Evolutionary conservation across 192 early-diverging fungal species (phyloP).

Genomic region (Geosiphon pyriformis): DNA sequence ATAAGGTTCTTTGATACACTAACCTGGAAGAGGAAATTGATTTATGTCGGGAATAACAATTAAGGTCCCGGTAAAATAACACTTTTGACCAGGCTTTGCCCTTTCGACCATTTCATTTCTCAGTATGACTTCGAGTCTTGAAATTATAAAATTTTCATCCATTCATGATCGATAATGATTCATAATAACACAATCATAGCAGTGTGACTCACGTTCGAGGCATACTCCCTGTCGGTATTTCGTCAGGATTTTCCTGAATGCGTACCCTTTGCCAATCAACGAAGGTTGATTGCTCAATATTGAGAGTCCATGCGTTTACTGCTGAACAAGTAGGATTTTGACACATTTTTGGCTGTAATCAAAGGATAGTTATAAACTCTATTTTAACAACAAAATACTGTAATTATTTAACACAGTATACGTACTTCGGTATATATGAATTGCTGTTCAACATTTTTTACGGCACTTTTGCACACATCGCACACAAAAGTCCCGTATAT

Average conservation of each 20-base stretch:
- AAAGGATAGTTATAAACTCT: conserved; percentile 21
- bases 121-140: conserved; percentile 88
- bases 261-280: conserved; percentile 97
- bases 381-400: conserved; percentile 7
- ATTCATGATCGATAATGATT: too few relatives aligned
- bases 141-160: too few relatives aligned
- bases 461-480: conserved; percentile 69
- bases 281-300: conserved; percentile 81
- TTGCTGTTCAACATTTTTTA: conserved; percentile 88
- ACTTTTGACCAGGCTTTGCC: conserved; percentile 93
- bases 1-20: too few relatives aligned
- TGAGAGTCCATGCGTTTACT: conserved; percentile 69
- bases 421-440: conserved; percentile 90
- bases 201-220: conserved; percentile 71
- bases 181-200: neutral
- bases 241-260: conserved; percentile 91
- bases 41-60: conserved; percentile 90
- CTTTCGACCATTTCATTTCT: conserved; percentile 89
- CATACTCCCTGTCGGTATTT: conserved; percentile 97
- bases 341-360: conserved; percentile 71
- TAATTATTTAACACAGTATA: neutral
- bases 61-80: conserved; percentile 80
- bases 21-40: conserved; percentile 72
- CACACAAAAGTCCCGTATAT: conserved; percentile 88
- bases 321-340: conserved; percentile 79